These are phyloP conservation scores for Stephania cephalantha DNA, from an alignment of 164 flowering plant genomes.

Conservation along the genomic window DNA sequence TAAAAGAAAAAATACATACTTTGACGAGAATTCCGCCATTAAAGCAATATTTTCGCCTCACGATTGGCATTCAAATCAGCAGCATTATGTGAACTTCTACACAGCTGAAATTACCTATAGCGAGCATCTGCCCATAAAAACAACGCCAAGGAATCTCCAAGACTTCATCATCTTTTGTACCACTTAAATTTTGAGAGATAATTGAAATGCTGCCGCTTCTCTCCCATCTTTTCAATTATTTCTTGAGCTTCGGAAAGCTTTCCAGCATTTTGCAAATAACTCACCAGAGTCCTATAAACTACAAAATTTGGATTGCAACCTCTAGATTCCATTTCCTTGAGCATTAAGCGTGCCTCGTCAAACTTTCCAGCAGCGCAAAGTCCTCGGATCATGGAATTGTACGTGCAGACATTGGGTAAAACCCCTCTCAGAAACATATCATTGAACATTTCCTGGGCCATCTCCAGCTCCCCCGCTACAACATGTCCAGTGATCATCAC, in stretches of 20 bases:
- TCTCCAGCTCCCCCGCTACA: conserved; percentile 59
- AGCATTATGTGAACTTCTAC: neutral
- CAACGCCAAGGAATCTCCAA: conserved; percentile 2
- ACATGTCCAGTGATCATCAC: conserved; percentile 76
- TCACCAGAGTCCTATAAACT: conserved; percentile 70
- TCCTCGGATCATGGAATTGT: conserved; percentile 90
- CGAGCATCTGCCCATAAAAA: conserved; percentile 4
- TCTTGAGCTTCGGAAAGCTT: conserved; percentile 60
- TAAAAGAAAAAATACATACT: neutral
- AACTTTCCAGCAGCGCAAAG: conserved; percentile 67
- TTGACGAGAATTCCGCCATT: neutral
- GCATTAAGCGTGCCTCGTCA: conserved; percentile 61
- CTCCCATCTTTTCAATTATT: conserved; percentile 55
- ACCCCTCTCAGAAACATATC: conserved; percentile 68
- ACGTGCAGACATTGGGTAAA: conserved; percentile 83
- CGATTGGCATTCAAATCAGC: neutral
- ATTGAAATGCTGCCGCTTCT: conserved; percentile 59
- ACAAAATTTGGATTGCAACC: conserved; percentile 84
- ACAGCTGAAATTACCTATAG: neutral
- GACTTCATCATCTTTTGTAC: conserved; percentile 40
- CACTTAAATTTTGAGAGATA: conserved; percentile 45
- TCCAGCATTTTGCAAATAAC: conserved; percentile 65
- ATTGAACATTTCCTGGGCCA: conserved; percentile 54
- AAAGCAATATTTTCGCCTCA: neutral
- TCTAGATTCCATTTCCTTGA: conserved; percentile 69